phyloP scores from a whole-genome alignment of 352 stramenopile genomes.

The Globisporangium camurandrum region DNA sequence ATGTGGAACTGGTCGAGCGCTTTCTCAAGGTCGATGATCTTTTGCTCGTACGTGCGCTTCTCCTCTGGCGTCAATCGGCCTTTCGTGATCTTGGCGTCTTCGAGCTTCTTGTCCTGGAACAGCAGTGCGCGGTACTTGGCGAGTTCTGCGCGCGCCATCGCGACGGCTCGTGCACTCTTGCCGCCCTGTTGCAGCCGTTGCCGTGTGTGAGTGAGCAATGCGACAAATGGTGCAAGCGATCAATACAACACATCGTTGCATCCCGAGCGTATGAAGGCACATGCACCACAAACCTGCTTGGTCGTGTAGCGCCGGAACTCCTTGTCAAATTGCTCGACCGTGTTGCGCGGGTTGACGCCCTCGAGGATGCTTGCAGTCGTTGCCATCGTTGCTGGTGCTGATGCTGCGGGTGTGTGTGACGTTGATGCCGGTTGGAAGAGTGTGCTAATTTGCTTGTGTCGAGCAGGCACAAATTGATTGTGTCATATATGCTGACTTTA shows the following conservation, averaged over 20 bases:
- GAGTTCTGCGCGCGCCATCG: constrained; percentile 72
- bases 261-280: background rate
- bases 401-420: background rate
- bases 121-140: constrained; percentile 72
- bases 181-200: constrained; percentile 27
- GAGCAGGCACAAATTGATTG: too few relatives aligned
- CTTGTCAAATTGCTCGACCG: constrained; percentile 72
- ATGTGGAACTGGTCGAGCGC: constrained; percentile 75
- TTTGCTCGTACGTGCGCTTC: constrained; percentile 59
- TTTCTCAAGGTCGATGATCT: constrained; percentile 57
- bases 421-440: too few relatives aligned
- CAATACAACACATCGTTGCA: too few relatives aligned
- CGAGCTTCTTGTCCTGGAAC: constrained; percentile 83
- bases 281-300: constrained; percentile 41
- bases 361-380: constrained; percentile 6
- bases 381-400: constrained; percentile 1
- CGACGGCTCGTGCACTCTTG: constrained; percentile 63
- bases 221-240: too few relatives aligned
- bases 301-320: constrained; percentile 85
- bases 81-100: constrained; percentile 58
- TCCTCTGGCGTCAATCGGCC: constrained; percentile 45
- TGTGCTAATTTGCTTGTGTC: too few relatives aligned
- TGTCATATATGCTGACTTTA: too few relatives aligned
- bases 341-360: constrained; percentile 16
- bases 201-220: background rate